Base-by-base conservation (phyloP, 192 early-diverging fungal species). In the Lobosporangium transversale region DNA sequence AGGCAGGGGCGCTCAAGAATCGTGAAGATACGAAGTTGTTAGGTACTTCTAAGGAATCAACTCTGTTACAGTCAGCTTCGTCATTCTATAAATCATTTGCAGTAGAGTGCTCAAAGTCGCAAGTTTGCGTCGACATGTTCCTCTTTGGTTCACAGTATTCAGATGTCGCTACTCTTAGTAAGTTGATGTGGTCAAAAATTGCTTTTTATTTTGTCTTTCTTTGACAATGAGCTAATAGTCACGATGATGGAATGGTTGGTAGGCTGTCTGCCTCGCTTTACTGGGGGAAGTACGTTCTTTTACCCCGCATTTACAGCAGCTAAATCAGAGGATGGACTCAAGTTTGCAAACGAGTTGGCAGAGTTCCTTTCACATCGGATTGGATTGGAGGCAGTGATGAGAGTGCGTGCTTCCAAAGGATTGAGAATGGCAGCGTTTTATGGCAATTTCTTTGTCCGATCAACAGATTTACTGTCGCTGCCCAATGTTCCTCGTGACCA, bases 381-480 rank as follows among this genome's bases (percentile, higher is more conserved):
- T 53, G 95, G 89, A 1, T 80, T 97, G 37, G 97, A 98, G 67
- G 95, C 97, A 10, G 95, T 98, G 15, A 86, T 98, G 75, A 86
- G 97, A 32, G 89, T 99, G 8, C 89, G 97, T 55, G 93, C 96
- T 2, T 94, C 94, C 3, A 94, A 92, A 71, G 95, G 95, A 24
- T 58, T 98, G 42, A 82, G 89, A 36, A 94, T 97, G 91, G 88
- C 89, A 23, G 84, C 92, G 18, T 98, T 93, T 82, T 94, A 99
- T 52, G 97, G 97, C 15, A 96, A 97, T 89, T 98, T 98, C 76
- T 99, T 99, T 82, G 85, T 99, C 42, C 93, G 96, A 10, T 94
- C 94, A 43, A 91, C 95, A 24, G 97, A 99, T 68, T 79, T 99
- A 23, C 79, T 98, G 26, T 88, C 94, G 14, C 78, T 99, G 54